A percentile compares a stretch with the other conserved stretches of the same genome.
These are phyloP conservation scores for Tetrahymena malaccensis DNA, from an alignment of 73 alveolate genomes.

Conservation along the genomic window DNA sequence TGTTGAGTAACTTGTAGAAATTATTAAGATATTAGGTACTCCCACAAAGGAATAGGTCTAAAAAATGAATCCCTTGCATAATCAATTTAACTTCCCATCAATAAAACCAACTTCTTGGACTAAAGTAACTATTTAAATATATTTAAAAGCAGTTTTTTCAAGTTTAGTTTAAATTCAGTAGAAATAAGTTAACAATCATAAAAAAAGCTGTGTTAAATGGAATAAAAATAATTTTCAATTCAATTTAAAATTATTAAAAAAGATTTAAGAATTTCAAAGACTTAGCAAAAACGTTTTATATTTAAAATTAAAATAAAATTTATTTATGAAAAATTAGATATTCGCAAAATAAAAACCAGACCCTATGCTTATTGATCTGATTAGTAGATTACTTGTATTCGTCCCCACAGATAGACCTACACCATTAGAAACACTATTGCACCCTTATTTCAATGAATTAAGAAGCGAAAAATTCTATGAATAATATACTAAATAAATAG, in stretches of 20 bases:
- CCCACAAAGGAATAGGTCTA: conserved; percentile 73
- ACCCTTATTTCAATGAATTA: conserved; percentile 79
- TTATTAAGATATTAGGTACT: conserved; percentile 76
- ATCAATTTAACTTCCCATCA: conserved; percentile 41
- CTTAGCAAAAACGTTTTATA: not conserved
- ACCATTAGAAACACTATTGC: conserved; percentile 60
- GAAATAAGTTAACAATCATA: no score
- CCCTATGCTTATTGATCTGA: conserved; percentile 59
- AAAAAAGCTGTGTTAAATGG: no score
- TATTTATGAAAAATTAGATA: no score
- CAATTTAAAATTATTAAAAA: no score
- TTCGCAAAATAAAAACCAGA: conserved; percentile 32
- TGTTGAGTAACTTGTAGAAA: conserved; percentile 64
- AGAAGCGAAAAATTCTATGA: conserved; percentile 55
- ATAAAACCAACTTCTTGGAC: conserved; percentile 48
- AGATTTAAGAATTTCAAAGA: no score
- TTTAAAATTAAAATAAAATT: not conserved
- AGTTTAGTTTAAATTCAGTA: not conserved
- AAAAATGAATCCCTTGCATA: conserved; percentile 82
- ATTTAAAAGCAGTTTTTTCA: not conserved
- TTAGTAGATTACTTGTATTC: conserved; percentile 58
- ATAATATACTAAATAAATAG: conserved; percentile 57
- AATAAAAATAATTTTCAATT: no score
- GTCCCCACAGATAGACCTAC: conserved; percentile 61
- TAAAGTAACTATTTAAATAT: conserved; percentile 1